phyloP scores from a whole-genome alignment of 2,329 filamentous ascomycete genomes.

The Lasiodiplodia sp. region DNA sequence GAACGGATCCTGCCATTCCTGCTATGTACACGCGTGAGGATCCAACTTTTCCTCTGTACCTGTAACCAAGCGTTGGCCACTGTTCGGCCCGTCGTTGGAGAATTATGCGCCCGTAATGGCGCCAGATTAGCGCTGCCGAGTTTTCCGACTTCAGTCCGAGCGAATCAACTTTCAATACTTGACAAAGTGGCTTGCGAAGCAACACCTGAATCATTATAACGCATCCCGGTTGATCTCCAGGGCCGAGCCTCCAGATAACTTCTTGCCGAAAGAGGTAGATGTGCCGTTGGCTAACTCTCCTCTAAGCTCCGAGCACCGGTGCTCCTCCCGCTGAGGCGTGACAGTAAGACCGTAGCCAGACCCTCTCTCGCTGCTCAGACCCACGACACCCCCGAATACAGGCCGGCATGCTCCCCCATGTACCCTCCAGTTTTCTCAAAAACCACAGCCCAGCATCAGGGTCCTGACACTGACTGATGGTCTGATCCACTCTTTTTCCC shows the following conservation, averaged over 20 bases:
- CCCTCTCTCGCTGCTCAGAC: background rate
- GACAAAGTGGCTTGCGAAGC: background rate
- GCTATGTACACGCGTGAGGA: background rate
- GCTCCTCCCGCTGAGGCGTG: background rate
- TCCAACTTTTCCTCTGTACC: background rate
- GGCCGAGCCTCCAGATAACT: background rate
- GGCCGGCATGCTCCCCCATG: background rate
- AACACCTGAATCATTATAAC: background rate
- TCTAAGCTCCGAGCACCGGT: background rate
- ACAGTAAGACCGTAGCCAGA: background rate
- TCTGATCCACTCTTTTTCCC: background rate
- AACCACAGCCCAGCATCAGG: background rate
- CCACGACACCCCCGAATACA: conserved; percentile 13
- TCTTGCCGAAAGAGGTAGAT: background rate
- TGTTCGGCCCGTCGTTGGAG: background rate
- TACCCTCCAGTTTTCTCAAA: background rate
- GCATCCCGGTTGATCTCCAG: background rate
- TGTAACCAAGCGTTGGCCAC: background rate
- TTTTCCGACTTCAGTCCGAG: background rate
- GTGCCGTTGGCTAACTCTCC: background rate
- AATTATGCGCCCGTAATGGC: background rate
- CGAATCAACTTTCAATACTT: background rate
- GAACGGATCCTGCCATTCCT: background rate
- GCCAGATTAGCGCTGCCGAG: background rate
- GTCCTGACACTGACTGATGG: background rate